A percentile compares a stretch with the other conserved stretches of the same genome.
phyloP scores from a whole-genome alignment of 2,329 filamentous ascomycete genomes.

The Zymoseptoria ardabiliae region DNA sequence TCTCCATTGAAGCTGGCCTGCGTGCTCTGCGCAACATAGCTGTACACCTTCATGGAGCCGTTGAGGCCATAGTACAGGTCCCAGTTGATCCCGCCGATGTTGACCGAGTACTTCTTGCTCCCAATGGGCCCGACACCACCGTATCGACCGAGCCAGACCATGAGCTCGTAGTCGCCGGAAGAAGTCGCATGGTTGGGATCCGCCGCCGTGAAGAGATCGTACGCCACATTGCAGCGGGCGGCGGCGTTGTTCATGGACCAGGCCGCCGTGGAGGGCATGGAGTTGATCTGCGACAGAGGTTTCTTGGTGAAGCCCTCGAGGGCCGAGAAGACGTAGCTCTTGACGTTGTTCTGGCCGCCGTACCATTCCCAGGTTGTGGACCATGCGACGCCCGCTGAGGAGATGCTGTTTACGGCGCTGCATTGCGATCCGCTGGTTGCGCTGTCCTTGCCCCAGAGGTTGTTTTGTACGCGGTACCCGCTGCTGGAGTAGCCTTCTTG shows the following conservation, averaged over 20 bases:
- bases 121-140: constrained; percentile 51
- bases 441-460: constrained; percentile 38
- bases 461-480: constrained; percentile 32
- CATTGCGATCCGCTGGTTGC: constrained; percentile 40
- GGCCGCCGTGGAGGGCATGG: constrained; percentile 39
- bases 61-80: constrained; percentile 56
- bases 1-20: constrained; percentile 51
- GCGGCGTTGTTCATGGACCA: constrained; percentile 44
- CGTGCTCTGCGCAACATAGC: constrained; percentile 45
- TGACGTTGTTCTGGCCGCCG: constrained; percentile 30
- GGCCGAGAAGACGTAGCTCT: constrained; percentile 36
- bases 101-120: constrained; percentile 45
- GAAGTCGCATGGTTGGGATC: constrained; percentile 26
- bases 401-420: constrained; percentile 36
- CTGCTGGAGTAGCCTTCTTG: constrained; percentile 9
- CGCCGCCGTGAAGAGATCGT: constrained; percentile 53
- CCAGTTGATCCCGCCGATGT: constrained; percentile 49
- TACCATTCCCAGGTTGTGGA: constrained; percentile 34
- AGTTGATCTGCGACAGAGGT: constrained; percentile 12
- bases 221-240: constrained; percentile 53
- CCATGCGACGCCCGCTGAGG: constrained; percentile 36
- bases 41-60: constrained; percentile 53
- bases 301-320: constrained; percentile 22
- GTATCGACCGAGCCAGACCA: constrained; percentile 57
- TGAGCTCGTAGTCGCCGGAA: constrained; percentile 50